phyloP scores from a whole-genome alignment of 164 flowering plant species.

The Kingdonia uniflora region DNA sequence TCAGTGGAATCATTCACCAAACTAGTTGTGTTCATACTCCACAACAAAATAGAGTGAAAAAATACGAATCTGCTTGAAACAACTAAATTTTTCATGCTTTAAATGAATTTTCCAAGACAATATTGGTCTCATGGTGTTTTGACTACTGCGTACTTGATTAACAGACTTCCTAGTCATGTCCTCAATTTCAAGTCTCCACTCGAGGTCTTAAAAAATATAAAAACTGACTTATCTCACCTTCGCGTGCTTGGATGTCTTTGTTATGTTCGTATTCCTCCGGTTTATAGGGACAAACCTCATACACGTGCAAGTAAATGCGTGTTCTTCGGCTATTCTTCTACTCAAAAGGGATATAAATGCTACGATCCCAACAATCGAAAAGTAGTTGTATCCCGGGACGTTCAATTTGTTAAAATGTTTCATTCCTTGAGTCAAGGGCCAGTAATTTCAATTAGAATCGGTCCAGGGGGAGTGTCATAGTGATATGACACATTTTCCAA shows the following conservation, averaged over 20 bases:
- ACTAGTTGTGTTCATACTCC: neutral
- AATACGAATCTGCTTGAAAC: neutral
- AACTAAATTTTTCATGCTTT: no score
- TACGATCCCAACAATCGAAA: neutral
- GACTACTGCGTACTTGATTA: no score
- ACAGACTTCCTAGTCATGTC: neutral
- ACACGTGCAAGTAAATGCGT: neutral
- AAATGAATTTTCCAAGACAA: no score
- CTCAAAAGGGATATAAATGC: neutral
- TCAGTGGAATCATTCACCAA: neutral
- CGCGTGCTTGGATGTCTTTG: neutral
- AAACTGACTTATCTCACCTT: neutral
- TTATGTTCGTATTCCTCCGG: neutral
- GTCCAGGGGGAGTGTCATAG: no score
- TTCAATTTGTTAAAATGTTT: neutral
- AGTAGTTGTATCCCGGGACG: neutral
- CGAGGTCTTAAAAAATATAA: neutral
- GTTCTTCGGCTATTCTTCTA: neutral
- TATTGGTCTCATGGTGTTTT: no score
- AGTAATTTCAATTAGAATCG: no score
- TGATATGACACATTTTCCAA: no score
- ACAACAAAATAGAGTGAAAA: slow-evolving; percentile 3
- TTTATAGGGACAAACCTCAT: neutral
- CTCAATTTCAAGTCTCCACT: neutral
- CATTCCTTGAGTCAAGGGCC: no score